These are phyloP conservation scores for Cordyceps cateniannulata DNA, from an alignment of 2,329 filamentous ascomycete genomes.

Conservation along the genomic window DNA sequence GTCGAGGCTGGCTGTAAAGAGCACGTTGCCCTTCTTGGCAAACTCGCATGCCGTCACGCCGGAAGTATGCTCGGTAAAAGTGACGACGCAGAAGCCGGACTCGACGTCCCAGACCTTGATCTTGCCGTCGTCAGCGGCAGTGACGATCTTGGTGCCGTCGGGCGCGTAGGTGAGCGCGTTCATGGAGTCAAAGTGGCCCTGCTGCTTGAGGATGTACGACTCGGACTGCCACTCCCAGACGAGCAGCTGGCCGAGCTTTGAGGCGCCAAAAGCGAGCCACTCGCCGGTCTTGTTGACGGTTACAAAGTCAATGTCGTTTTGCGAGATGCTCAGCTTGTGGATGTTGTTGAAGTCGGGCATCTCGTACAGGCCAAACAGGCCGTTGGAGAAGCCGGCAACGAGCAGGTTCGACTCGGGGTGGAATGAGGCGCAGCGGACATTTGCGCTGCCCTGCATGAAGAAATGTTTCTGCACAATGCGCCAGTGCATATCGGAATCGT, in stretches of 20 bases:
- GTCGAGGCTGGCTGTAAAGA: conserved; percentile 93
- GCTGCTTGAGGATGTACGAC: conserved; percentile 96
- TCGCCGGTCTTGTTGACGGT: conserved; percentile 91
- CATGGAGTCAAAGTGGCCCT: conserved; percentile 94
- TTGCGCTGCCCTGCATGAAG: conserved; percentile 85
- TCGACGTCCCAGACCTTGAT: conserved; percentile 98
- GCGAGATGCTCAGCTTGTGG: conserved; percentile 86
- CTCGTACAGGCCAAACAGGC: conserved; percentile 89
- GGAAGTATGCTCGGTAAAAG: conserved; percentile 93
- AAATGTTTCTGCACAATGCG: conserved; percentile 86
- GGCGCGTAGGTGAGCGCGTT: conserved; percentile 90
- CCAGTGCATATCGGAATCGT: conserved; percentile 69
- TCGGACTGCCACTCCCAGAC: conserved; percentile 99
- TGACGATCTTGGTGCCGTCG: conserved; percentile 88
- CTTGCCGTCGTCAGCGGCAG: conserved; percentile 92
- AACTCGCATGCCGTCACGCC: conserved; percentile 94
- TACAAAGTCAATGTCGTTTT: conserved; percentile 92
- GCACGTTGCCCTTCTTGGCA: conserved; percentile 86
- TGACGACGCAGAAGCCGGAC: conserved; percentile 96
- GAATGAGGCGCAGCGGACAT: conserved; percentile 84
- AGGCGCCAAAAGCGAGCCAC: conserved; percentile 95
- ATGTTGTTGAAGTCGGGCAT: conserved; percentile 94
- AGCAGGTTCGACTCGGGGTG: conserved; percentile 82
- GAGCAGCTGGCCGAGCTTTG: conserved; percentile 88
- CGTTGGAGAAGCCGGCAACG: conserved; percentile 94